Evolutionary conservation across 1,139 yeast species (phyloP).

Genomic region (Kurtzmaniella quercitrusa): DNA sequence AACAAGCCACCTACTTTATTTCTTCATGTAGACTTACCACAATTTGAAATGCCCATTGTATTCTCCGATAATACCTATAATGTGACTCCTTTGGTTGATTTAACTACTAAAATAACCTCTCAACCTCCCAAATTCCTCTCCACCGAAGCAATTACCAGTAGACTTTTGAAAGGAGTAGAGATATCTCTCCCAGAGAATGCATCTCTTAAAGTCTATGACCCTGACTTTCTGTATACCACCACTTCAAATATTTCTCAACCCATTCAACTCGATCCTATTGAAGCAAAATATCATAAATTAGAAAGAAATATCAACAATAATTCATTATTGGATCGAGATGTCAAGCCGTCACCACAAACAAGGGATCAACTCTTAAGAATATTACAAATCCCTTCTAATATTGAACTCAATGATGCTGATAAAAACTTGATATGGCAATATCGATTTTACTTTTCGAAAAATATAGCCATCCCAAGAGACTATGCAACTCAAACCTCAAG

Average conservation of each 20-base stretch:
- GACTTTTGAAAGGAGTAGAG: slow-evolving; percentile 33
- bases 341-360: slow-evolving; percentile 83
- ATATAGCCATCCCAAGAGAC: slow-evolving; percentile 16
- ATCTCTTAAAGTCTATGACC: slow-evolving; percentile 30
- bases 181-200: slow-evolving; percentile 21
- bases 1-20: slow-evolving; percentile 16
- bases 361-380: slow-evolving; percentile 71
- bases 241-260: slow-evolving; percentile 7
- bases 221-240: slow-evolving; percentile 27
- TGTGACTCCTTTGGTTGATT: slow-evolving; percentile 9
- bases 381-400: slow-evolving; percentile 76
- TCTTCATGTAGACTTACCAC: slow-evolving; percentile 65
- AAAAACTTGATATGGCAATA: slow-evolving; percentile 90
- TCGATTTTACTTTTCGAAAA: slow-evolving; percentile 73
- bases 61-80: slow-evolving; percentile 53
- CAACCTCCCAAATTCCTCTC: slow-evolving; percentile 7
- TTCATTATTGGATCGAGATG: slow-evolving; percentile 72
- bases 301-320: slow-evolving; percentile 76
- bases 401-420: slow-evolving; percentile 75
- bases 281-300: slow-evolving; percentile 75
- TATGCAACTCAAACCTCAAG: slow-evolving; percentile 7
- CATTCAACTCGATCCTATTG: slow-evolving; percentile 64
- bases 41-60: slow-evolving; percentile 78
- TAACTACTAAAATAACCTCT: slow-evolving; percentile 8
- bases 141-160: slow-evolving; percentile 15